Percentiles rank a stretch among this genome's conserved stretches.
Conservation (phyloP, 2,329 filamentous ascomycete genomes). For the Drechslerella dactyloides region DNA sequence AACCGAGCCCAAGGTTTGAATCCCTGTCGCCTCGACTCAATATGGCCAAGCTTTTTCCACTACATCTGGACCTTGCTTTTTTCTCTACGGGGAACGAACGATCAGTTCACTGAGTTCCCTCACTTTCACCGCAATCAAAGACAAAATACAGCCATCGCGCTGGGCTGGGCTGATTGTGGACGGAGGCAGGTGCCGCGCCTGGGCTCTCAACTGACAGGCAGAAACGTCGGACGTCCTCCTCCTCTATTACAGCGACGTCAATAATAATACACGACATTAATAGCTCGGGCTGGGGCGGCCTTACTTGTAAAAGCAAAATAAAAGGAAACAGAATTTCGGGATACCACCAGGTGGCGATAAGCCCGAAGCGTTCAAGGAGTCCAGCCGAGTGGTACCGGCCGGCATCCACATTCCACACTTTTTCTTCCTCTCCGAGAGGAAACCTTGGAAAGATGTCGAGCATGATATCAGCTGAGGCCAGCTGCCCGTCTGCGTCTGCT, state of each 20-base stretch:
- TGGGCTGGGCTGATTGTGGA: slow-evolving; percentile 28
- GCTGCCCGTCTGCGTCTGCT: slow-evolving; percentile 19
- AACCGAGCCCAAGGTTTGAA: slow-evolving; percentile 51
- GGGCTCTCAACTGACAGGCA: neutral
- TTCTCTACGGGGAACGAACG: slow-evolving; percentile 12
- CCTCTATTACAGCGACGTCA: neutral
- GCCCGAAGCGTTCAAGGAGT: slow-evolving; percentile 36
- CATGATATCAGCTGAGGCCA: slow-evolving; percentile 49
- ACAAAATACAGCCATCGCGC: slow-evolving; percentile 30
- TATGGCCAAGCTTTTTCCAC: slow-evolving; percentile 39
- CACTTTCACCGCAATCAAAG: slow-evolving; percentile 41
- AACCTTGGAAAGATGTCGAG: neutral
- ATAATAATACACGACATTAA: neutral
- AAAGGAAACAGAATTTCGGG: slow-evolving; percentile 38
- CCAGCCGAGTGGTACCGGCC: slow-evolving; percentile 35
- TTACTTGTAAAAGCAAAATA: too few species aligned
- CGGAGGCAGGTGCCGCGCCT: slow-evolving; percentile 1
- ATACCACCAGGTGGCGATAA: slow-evolving; percentile 35
- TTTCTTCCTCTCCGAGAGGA: slow-evolving; percentile 25
- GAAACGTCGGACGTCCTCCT: neutral
- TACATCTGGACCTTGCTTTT: slow-evolving; percentile 37
- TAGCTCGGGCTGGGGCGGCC: neutral
- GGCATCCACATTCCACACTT: slow-evolving; percentile 32
- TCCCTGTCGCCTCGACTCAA: slow-evolving; percentile 47
- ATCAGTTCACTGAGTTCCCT: slow-evolving; percentile 29